Conservation (phyloP, 306 rosid genomes). For the Prosopis cineraria region DNA sequence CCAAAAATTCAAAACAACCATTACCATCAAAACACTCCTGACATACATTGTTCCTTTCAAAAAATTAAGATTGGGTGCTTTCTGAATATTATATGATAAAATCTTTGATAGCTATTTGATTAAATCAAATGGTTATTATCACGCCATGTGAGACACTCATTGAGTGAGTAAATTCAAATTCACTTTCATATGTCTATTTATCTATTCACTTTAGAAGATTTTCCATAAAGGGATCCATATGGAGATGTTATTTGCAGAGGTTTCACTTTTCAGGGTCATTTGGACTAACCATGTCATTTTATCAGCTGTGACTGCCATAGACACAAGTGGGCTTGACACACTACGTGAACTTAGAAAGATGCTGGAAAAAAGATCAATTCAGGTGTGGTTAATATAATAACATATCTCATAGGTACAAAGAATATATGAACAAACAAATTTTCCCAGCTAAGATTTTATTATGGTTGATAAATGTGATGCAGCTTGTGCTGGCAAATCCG, state of each 20-base stretch:
- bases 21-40: too few relatives aligned
- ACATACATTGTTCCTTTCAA: too few relatives aligned
- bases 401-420: too few relatives aligned
- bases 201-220: background rate
- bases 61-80: too few relatives aligned
- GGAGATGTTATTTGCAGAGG: background rate
- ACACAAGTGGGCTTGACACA: conserved; percentile 75
- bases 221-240: background rate
- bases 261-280: conserved; percentile 9
- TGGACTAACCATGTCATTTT: conserved; percentile 24
- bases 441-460: background rate
- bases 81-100: too few relatives aligned
- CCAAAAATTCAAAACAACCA: too few relatives aligned
- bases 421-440: background rate
- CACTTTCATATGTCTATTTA: background rate
- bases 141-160: too few relatives aligned
- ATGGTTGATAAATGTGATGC: conserved; percentile 19
- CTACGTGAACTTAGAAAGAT: conserved; percentile 64
- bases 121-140: too few relatives aligned
- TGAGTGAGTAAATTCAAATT: too few relatives aligned
- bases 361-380: conserved; percentile 65
- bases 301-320: conserved; percentile 87
- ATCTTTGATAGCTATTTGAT: too few relatives aligned
- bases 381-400: conserved; percentile 45
- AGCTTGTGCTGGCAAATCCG: conserved; percentile 88